These are phyloP conservation scores for Thecaphora thlaspeos DNA, from an alignment of 1,284 basidiomycete genomes.

Conservation along the genomic window DNA sequence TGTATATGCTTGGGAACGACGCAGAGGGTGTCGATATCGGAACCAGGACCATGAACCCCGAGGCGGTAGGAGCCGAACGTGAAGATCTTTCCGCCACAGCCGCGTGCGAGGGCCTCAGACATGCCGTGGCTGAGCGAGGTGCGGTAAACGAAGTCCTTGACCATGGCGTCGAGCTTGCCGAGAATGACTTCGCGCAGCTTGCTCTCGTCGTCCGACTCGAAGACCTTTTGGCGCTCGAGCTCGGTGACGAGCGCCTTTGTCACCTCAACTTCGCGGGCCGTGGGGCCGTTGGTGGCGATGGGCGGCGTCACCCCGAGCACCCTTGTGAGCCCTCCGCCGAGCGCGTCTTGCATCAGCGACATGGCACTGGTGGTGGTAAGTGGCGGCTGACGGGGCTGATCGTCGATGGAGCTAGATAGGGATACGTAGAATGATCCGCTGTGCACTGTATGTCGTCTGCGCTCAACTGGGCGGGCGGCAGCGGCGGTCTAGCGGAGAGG, in stretches of 20 bases:
- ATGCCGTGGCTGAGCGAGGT: slow-evolving; percentile 77
- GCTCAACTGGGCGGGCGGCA: too few species aligned
- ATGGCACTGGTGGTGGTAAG: too few species aligned
- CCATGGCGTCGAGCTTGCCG: slow-evolving; percentile 81
- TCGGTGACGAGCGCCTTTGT: slow-evolving; percentile 85
- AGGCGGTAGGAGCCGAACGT: slow-evolving; percentile 84
- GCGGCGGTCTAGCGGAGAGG: too few species aligned
- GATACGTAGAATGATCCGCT: too few species aligned
- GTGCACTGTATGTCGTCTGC: too few species aligned
- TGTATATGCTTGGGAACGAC: slow-evolving; percentile 95
- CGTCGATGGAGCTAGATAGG: too few species aligned
- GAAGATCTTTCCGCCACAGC: slow-evolving; percentile 96
- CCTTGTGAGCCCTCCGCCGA: slow-evolving; percentile 32
- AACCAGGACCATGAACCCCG: slow-evolving; percentile 92
- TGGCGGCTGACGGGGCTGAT: too few species aligned
- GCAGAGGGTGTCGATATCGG: slow-evolving; percentile 98
- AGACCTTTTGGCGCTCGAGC: slow-evolving; percentile 78
- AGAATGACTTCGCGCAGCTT: slow-evolving; percentile 87
- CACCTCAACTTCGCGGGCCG: slow-evolving; percentile 60
- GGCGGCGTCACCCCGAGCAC: slow-evolving; percentile 72
- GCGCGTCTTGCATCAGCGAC: slow-evolving; percentile 3
- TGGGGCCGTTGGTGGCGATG: slow-evolving; percentile 65
- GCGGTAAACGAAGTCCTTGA: slow-evolving; percentile 88
- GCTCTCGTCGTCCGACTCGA: slow-evolving; percentile 86
- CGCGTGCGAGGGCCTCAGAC: slow-evolving; percentile 78